Evolutionary conservation across 2,329 filamentous ascomycete species (phyloP).

Genomic region (Neofusicoccum ribis): DNA sequence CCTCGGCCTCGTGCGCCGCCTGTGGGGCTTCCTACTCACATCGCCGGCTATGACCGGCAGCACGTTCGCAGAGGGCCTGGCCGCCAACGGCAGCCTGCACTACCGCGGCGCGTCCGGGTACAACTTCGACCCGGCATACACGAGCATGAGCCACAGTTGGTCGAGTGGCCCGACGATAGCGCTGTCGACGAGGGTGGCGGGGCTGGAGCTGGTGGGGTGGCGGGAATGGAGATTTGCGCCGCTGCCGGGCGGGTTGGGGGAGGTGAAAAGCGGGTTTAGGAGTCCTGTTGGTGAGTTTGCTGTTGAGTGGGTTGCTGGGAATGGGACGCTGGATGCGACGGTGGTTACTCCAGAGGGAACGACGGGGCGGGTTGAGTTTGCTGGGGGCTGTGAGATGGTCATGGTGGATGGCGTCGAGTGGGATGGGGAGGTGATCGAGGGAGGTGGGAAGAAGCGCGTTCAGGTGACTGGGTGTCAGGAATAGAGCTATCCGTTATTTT

Average conservation of each 20-base stretch:
- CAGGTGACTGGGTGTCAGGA: not conserved
- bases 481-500: not conserved
- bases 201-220: constrained; percentile 45
- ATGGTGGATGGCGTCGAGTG: not conserved
- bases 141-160: constrained; percentile 46
- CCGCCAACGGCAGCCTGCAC: constrained; percentile 52
- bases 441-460: not conserved
- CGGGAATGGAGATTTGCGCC: constrained; percentile 47
- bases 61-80: constrained; percentile 62
- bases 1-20: constrained; percentile 55
- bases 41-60: constrained; percentile 58
- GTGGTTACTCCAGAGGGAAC: not conserved
- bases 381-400: constrained; percentile 8
- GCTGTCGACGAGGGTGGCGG: constrained; percentile 45
- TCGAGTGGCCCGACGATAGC: constrained; percentile 35
- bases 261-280: constrained; percentile 47
- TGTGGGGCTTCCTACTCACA: constrained; percentile 64
- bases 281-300: constrained; percentile 42
- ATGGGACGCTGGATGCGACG: not conserved
- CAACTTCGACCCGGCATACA: constrained; percentile 41
- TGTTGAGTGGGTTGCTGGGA: constrained; percentile 17
- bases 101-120: constrained; percentile 43
- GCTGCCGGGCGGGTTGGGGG: constrained; percentile 45
- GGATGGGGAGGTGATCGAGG: not conserved
- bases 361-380: constrained; percentile 23